Evolutionary conservation across 2,329 filamentous ascomycete genomes (phyloP).

Genomic region (Ceratocystis alfenasii): DNA sequence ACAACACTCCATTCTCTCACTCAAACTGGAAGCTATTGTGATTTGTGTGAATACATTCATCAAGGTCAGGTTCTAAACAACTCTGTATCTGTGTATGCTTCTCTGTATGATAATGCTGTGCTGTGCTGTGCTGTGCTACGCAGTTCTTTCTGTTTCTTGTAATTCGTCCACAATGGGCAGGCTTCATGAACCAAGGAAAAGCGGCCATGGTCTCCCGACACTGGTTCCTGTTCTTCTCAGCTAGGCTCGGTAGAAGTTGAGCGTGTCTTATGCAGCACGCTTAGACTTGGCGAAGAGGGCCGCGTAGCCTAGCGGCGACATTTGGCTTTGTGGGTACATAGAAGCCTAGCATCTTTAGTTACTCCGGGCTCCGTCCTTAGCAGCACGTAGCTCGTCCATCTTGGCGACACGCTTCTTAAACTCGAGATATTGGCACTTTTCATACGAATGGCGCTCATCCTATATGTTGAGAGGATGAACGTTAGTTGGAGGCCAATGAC

Average conservation of each 20-base stretch:
- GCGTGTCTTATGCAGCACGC: neutral
- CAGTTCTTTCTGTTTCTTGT: conserved; percentile 9
- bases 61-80: conserved; percentile 3
- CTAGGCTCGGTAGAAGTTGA: neutral
- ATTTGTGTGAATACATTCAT: neutral
- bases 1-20: neutral
- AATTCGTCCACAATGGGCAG: neutral
- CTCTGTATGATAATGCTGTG: neutral
- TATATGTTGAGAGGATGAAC: conserved; percentile 30
- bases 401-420: conserved; percentile 98
- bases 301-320: neutral
- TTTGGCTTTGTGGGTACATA: neutral
- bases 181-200: neutral
- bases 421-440: conserved; percentile 98
- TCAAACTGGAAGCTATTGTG: neutral
- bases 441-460: conserved; percentile 95
- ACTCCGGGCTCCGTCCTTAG: conserved; percentile 73
- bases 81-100: conserved; percentile 9
- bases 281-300: neutral
- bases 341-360: conserved; percentile 43
- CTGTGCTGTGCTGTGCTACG: too few species aligned
- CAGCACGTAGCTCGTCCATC: conserved; percentile 90
- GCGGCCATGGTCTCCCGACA: neutral
- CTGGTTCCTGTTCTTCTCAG: conserved; percentile 3
- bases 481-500: neutral